A percentile compares a stretch with the other conserved stretches of the same genome.
These are phyloP conservation scores for Sphaceloma murrayae DNA, from an alignment of 2,329 filamentous ascomycete genomes.

Conservation along the genomic window DNA sequence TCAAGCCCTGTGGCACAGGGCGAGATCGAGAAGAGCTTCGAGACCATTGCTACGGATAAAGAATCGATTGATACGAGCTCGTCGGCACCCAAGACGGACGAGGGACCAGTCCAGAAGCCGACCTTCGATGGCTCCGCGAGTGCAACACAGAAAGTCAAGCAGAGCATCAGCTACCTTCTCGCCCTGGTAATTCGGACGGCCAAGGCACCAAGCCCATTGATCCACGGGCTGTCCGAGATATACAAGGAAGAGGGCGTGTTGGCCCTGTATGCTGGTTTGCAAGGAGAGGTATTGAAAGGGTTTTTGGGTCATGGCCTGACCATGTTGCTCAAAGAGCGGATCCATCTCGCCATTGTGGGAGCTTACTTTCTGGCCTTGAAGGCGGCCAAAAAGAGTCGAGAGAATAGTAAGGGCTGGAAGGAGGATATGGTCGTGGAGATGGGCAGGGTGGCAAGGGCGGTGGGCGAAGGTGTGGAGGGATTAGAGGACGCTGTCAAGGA, in stretches of 20 bases:
- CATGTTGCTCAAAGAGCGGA: constrained; percentile 73
- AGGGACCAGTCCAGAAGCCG: constrained; percentile 13
- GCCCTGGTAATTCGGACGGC: neutral
- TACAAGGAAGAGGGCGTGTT: constrained; percentile 49
- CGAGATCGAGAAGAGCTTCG: constrained; percentile 7
- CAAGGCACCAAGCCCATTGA: constrained; percentile 9
- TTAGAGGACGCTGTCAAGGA: constrained; percentile 19
- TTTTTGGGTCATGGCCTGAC: constrained; percentile 81
- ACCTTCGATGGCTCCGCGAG: neutral
- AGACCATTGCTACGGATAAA: neutral
- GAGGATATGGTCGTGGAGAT: constrained; percentile 19
- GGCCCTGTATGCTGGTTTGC: constrained; percentile 66
- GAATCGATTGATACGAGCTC: neutral
- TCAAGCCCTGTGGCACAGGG: constrained; percentile 17
- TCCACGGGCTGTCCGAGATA: constrained; percentile 27
- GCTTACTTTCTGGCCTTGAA: constrained; percentile 58
- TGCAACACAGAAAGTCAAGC: neutral
- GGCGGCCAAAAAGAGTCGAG: constrained; percentile 34
- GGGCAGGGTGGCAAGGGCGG: constrained; percentile 15
- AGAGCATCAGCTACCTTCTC: constrained; percentile 2
- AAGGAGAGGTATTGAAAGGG: constrained; percentile 67
- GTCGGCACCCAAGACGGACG: constrained; percentile 26
- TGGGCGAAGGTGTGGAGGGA: constrained; percentile 15
- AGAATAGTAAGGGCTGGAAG: constrained; percentile 29
- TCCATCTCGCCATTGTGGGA: constrained; percentile 63